These are phyloP conservation scores for Coniophora puteana DNA, from an alignment of 1,284 basidiomycete species.

Conservation along the genomic window DNA sequence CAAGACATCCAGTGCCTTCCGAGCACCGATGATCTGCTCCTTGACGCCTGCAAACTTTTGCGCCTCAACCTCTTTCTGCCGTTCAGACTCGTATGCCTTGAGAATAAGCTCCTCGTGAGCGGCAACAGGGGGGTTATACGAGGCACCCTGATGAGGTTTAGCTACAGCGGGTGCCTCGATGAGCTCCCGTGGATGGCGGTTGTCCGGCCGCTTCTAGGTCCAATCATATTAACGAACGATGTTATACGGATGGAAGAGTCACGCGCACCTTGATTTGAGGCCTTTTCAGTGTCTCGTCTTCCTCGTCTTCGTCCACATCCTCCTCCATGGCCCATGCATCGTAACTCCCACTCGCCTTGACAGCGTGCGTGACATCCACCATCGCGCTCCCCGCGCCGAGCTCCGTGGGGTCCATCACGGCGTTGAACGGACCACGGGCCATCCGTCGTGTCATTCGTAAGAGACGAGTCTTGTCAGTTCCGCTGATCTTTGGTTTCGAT, in stretches of 20 bases:
- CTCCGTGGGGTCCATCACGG: slow-evolving; percentile 61
- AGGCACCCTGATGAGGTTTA: slow-evolving; percentile 81
- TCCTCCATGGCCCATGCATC: slow-evolving; percentile 61
- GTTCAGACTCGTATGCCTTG: slow-evolving; percentile 69
- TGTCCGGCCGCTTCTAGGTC: slow-evolving; percentile 41
- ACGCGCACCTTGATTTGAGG: slow-evolving; percentile 50
- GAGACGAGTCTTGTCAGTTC: slow-evolving; percentile 72
- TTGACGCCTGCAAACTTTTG: slow-evolving; percentile 54
- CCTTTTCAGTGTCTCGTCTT: slow-evolving; percentile 41
- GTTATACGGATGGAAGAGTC: background rate
- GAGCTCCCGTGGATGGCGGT: slow-evolving; percentile 42
- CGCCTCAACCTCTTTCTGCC: slow-evolving; percentile 49
- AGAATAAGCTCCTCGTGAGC: slow-evolving; percentile 77
- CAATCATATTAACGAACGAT: slow-evolving; percentile 1
- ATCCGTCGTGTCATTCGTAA: slow-evolving; percentile 70
- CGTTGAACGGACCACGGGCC: slow-evolving; percentile 66
- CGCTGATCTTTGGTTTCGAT: slow-evolving; percentile 38
- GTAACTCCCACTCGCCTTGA: slow-evolving; percentile 67
- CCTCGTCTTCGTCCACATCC: slow-evolving; percentile 35
- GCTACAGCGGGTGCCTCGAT: slow-evolving; percentile 67
- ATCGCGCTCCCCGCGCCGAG: slow-evolving; percentile 59
- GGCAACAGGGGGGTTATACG: slow-evolving; percentile 88
- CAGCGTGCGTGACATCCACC: slow-evolving; percentile 61
- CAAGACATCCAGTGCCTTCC: slow-evolving; percentile 20
- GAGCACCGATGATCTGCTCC: slow-evolving; percentile 51